Base-by-base conservation (phyloP, 1,284 basidiomycete genomes). In the Boletus mariae region DNA sequence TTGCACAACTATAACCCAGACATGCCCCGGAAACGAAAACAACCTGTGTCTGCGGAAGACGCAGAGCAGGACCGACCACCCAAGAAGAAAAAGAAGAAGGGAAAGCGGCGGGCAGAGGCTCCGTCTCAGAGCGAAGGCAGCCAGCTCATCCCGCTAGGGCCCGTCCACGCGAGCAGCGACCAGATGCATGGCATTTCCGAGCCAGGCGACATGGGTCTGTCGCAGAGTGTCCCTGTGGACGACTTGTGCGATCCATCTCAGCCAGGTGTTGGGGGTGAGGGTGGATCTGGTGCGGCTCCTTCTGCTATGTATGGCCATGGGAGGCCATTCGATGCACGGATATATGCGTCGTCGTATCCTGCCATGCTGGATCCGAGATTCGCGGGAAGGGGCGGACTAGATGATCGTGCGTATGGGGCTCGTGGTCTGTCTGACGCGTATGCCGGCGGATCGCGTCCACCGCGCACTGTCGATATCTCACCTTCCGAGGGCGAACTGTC, bases 51-150 rank as follows among this genome's bases (percentile, higher is more conserved):
- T 17, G 23, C 11, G 2, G 57, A 66, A 20, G 65, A 58, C 0
- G 23, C 23, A 8, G 58, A 62, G 13, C 48, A 57, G 8, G 32
- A 34, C 8, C 47, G n/a, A 29, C 54, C 57, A 8, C 9, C 48
- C 31, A 65, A 58, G 44, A 70, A 61, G 49, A 61, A 42, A 23
- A 68, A 31, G 25, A 68, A 62, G 17, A 68, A 53, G 52, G 45
- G 48, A 9, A 64, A 66, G 32, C 57, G 43, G 23, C 45, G 54
- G 10, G 51, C 51, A 42, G 52, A 46, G 25, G 29, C 29, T 9
- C 17, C 31, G 17, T 32, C 44, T 45, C 44, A 34, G 11, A 42
- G 31, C 6, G 45, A 43, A 37, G 12, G 29, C 11, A 28, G 37
- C 23, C 10, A 10, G 6, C n/a, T 28, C 23, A 25, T 38, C 2